Evolutionary conservation across 208 protist genomes (phyloP), one percentile per base, ranked within the genome.

Genomic region (Leishmania mexicana): DNA sequence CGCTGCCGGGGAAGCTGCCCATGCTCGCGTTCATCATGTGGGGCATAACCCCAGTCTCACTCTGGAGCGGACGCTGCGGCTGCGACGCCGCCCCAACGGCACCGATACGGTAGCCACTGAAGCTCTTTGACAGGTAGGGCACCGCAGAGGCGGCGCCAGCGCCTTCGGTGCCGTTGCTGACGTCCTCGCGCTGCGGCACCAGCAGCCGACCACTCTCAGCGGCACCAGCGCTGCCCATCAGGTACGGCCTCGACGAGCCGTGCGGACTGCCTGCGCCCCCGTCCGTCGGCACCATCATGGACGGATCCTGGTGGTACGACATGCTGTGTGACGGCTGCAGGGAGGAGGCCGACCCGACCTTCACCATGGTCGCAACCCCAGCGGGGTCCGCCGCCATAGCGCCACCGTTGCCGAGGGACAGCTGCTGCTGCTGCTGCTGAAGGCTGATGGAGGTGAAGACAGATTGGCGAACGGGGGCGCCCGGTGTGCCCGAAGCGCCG

Each of bases 381-480:
- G 51, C 53, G 35, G 53, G 28, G n/a, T 65, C 57, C 24, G 74
- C 47, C 7, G 74, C 38, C 35, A 35, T 10, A 77, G 35, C n/a
- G 24, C 74, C 38, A 17, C 74, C 54, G 21, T 19, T 42, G 19
- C 74, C 35, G 53, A 77, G 53, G 35, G 57, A 17, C 51, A 67
- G 53, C 38, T 79, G 81, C 75, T 85, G 76, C 38, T 79, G 81
- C 75, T 85, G 76, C 77, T 82, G 83, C 57, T 83, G 83, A 24
- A 81, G 73, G 67, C 67, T 86, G 51, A 80, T 77, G 54, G 81
- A 81, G 42, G 78, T 76, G 75, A 86, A 86, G 73, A 86, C 78
- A 51, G 83, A 86, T 45, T 82, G 83, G 31, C 83, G 73, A 1
- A 78, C 60, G 35, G 31, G 38, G 40, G 57, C 75, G 28, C 8